phyloP scores from a whole-genome alignment of 2,329 filamentous ascomycete genomes.

The Mycogone perniciosa region DNA sequence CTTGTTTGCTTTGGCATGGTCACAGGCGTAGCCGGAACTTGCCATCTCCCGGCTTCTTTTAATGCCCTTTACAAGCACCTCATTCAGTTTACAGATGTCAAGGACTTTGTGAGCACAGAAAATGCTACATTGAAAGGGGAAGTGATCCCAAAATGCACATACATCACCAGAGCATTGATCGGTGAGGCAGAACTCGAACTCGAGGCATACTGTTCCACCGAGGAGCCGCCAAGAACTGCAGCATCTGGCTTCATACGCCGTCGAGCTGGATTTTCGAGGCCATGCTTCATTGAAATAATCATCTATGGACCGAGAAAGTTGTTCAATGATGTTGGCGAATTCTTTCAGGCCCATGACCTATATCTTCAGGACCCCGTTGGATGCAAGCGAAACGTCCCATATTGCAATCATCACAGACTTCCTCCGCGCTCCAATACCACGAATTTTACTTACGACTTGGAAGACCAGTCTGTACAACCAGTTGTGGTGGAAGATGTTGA shows the following conservation, averaged over 20 bases:
- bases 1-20: conserved; percentile 4
- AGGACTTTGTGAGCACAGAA: not conserved
- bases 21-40: not conserved
- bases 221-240: not conserved
- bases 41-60: not conserved
- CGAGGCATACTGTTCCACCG: not conserved
- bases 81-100: not conserved
- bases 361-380: conserved; percentile 5
- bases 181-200: not conserved
- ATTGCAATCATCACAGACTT: conserved; percentile 5
- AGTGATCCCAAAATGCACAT: not conserved
- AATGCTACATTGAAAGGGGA: not conserved
- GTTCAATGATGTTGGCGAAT: conserved; percentile 1
- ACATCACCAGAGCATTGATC: not conserved
- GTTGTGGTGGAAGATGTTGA: not conserved
- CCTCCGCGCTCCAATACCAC: not conserved
- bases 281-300: not conserved
- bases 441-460: not conserved
- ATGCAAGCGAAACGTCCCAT: not conserved
- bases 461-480: not conserved
- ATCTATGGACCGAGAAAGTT: not conserved
- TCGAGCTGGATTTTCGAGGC: not conserved
- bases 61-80: not conserved
- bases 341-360: conserved; percentile 1
- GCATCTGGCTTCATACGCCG: not conserved